Conservation (phyloP, 176 grass and related monocot species). For the Dendrocalamus sinicus region DNA sequence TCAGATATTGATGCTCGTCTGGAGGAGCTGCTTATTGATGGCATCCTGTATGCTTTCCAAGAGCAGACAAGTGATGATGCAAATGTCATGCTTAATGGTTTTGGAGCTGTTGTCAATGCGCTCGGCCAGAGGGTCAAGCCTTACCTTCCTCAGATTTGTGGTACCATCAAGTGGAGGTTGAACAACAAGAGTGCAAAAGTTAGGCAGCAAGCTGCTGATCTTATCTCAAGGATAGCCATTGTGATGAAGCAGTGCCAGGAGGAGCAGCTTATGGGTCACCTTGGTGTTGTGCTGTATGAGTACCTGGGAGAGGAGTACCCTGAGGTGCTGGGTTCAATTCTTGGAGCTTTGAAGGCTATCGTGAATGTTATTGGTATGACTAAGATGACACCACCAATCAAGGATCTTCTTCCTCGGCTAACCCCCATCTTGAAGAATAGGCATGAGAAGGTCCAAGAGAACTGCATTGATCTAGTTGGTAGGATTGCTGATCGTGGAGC, state of each 20-base stretch:
- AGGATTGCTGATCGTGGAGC: constrained; percentile 97
- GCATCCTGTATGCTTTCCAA: constrained; percentile 98
- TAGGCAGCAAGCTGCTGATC: constrained; percentile 95
- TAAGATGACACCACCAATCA: constrained; percentile 98
- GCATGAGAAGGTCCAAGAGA: constrained; percentile 99
- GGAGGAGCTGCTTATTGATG: constrained; percentile 97
- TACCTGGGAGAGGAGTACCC: constrained; percentile 98
- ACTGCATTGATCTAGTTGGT: constrained; percentile 97
- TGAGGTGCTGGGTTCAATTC: constrained; percentile 93
- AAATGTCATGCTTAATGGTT: constrained; percentile 99
- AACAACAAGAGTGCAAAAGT: constrained; percentile 99
- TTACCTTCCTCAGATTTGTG: constrained; percentile 97
- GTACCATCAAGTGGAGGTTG: constrained; percentile 97
- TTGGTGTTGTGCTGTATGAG: constrained; percentile 95
- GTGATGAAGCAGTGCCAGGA: constrained; percentile 99
- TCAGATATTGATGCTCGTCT: constrained; percentile 93
- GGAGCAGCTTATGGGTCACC: constrained; percentile 95
- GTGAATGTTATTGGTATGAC: constrained; percentile 99
- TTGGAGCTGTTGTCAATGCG: constrained; percentile 96
- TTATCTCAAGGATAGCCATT: constrained; percentile 92
- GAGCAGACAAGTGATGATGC: constrained; percentile 99
- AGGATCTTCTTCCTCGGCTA: constrained; percentile 93
- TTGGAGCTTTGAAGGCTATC: constrained; percentile 97
- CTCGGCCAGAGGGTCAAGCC: constrained; percentile 87
- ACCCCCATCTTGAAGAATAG: constrained; percentile 97